Base-by-base conservation (phyloP, 2,329 filamentous ascomycete genomes). In the Thelonectria discophora region DNA sequence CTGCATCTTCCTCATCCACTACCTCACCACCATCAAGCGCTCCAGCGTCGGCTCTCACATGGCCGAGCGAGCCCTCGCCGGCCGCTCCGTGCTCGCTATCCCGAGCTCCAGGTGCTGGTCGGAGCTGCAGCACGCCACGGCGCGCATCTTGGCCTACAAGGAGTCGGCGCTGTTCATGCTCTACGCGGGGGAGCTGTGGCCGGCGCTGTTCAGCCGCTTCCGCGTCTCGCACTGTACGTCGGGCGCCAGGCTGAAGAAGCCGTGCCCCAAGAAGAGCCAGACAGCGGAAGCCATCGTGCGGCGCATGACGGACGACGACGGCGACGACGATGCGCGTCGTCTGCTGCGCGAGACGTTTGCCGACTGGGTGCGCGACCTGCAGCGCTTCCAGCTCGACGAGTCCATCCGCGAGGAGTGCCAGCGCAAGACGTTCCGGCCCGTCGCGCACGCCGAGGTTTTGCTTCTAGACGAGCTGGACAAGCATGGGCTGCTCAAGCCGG, bases 371-470 rank as follows among this genome's bases (percentile, higher is more conserved):
- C 40, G 15, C n/a, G 55, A 66, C 1, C 54, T 66, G 3, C 56
- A 66, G 40, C 37, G 37, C 37, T 64, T 66, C 24, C 51, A 67
- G 13, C 57, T 73, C 2, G 65, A 73, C 39, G 18, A 34, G 0
- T 13, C 62, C 3, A 68, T 72, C 6, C 34, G 47, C 21, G 11
- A 20, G 2, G 54, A 63, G 45, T 64, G 64, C 27, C 32, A 52
- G 4, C 61, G 39, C 0, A 24, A 57, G 3, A 3, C 7, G 3
- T 75, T 70, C 39, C 64, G 15, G 1, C 71, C 73, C 0, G 62
- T 66, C 6, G 74, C 78, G 0, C 76, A 78, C 37, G 72, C 74
- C 6, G 76, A 78, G 47, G 60, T 75, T 0, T 62, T 76, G 0
- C 58, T 76, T 0, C 65, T 72, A 12, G 65, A 71, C 8, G 65